Base-by-base conservation (phyloP, 306 rosid species). In the Inga laurina region DNA sequence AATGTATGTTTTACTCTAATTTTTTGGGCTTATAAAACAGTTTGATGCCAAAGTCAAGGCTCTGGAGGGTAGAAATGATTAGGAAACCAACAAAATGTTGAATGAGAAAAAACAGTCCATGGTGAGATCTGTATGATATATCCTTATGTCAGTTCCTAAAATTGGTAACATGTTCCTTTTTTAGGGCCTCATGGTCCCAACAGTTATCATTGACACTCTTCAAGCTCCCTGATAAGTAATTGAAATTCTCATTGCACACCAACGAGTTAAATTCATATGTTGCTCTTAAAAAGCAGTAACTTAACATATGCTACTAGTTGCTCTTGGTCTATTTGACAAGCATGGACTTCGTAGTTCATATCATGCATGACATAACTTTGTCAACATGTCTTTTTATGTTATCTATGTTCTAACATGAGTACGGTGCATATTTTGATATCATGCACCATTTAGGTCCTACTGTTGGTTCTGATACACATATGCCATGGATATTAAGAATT, bases 241-340 rank as follows among this genome's bases (percentile, higher is more conserved):
- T 85, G n/a, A 68, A 34, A 34, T 78, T 67, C 78, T 73, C 54
- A 34, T 19, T 89, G 94, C 98, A 96, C 98, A 89, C 94, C 89
- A 96, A 96, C 85, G 99, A 94, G 90, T 85, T 96, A 85, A 96
- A 96, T 79, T 92, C 99, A 72, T 94, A 93, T 65, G 99, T 96
- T 86, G 97, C 97, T 75, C 91, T 92, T 68, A 96, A 96, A 86
- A 96, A 94, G 69, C 93, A 96, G 99, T 96, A 92, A 94, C 98
- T 89, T 75, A 71, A 32, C 49, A 48, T 81, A 64, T 57, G 44
- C 61, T 34, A 44, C 21, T 54, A 48, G 27, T 65, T 7, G 12
- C 46, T 76, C n/a, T 76, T 85, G 7, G 54, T 67, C 76, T 49
- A 52, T 61, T 22, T 74, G 32, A 72, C 43, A 32, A 68, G 54